Evolutionary conservation across 805 yeast species (phyloP).

Genomic region (Isabelozyma heimii): DNA sequence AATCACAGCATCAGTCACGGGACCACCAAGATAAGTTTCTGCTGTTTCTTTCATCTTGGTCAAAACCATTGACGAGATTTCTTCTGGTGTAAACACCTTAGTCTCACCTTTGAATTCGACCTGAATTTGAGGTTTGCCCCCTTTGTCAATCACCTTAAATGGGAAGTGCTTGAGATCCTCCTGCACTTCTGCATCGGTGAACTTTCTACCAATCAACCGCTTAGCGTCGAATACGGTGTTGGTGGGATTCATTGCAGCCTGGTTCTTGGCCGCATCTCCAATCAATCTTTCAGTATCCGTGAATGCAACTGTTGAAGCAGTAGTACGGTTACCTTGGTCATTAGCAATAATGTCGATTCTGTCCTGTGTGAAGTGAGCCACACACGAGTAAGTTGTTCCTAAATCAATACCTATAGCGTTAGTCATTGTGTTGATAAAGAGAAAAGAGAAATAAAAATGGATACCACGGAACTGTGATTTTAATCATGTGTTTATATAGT

Average conservation of each 20-base stretch:
- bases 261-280: slow-evolving; percentile 98
- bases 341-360: slow-evolving; percentile 94
- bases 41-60: slow-evolving; percentile 92
- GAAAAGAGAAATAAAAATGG: background rate
- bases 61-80: slow-evolving; percentile 89
- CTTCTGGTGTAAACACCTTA: slow-evolving; percentile 91
- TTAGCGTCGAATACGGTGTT: slow-evolving; percentile 96
- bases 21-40: slow-evolving; percentile 82
- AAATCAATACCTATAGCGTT: slow-evolving; percentile 80
- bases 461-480: too few species aligned
- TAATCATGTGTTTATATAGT: background rate
- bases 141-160: slow-evolving; percentile 71
- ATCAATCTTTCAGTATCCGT: slow-evolving; percentile 92
- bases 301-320: slow-evolving; percentile 96
- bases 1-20: slow-evolving; percentile 57
- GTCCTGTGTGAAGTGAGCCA: slow-evolving; percentile 68
- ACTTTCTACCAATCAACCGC: slow-evolving; percentile 85
- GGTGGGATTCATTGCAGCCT: slow-evolving; percentile 93
- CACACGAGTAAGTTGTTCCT: slow-evolving; percentile 98
- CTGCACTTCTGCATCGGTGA: slow-evolving; percentile 73
- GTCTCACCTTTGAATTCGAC: slow-evolving; percentile 88
- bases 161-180: slow-evolving; percentile 87
- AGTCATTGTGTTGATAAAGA: slow-evolving; percentile 12
- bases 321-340: slow-evolving; percentile 98
- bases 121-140: slow-evolving; percentile 83